These are phyloP conservation scores for Trichoderma sp. DNA, from an alignment of 2,329 filamentous ascomycete genomes.

Conservation along the genomic window DNA sequence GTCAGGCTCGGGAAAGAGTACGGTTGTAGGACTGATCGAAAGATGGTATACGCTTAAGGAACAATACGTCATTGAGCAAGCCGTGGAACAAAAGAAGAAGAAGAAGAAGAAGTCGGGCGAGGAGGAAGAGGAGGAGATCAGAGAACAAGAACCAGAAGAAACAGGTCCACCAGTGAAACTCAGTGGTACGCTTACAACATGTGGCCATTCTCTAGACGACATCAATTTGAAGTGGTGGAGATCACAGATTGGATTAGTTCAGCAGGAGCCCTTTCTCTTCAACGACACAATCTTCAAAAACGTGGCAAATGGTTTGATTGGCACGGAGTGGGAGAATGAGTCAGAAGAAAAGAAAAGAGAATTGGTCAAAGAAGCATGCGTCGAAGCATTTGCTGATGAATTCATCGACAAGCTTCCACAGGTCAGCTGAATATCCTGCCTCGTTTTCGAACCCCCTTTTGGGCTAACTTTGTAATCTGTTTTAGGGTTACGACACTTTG, in stretches of 20 bases:
- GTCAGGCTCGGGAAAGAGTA: conserved; percentile 71
- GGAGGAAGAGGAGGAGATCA: conserved; percentile 28
- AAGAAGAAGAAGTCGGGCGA: conserved; percentile 38
- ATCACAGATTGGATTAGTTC: conserved; percentile 61
- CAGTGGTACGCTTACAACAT: conserved; percentile 47
- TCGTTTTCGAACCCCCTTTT: not conserved
- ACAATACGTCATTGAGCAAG: conserved; percentile 50
- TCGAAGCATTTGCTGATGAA: conserved; percentile 66
- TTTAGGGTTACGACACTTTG: conserved; percentile 64
- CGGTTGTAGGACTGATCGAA: conserved; percentile 67
- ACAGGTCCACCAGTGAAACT: conserved; percentile 45
- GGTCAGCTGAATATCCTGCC: conserved; percentile 30
- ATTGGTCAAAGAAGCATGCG: conserved; percentile 61
- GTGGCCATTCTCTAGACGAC: conserved; percentile 51
- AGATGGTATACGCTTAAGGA: conserved; percentile 65
- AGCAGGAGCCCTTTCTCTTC: conserved; percentile 67
- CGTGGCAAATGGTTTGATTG: conserved; percentile 56
- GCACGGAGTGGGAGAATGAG: conserved; percentile 51
- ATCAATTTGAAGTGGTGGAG: conserved; percentile 64
- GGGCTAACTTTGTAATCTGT: not conserved
- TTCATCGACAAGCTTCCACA: conserved; percentile 63
- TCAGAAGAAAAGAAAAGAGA: conserved; percentile 53
- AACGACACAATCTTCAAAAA: conserved; percentile 63
- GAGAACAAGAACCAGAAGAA: conserved; percentile 34
- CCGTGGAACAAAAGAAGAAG: conserved; percentile 46